These are phyloP conservation scores for Teratosphaeria nubilosa DNA, from an alignment of 2,329 filamentous ascomycete species.

Conservation along the genomic window DNA sequence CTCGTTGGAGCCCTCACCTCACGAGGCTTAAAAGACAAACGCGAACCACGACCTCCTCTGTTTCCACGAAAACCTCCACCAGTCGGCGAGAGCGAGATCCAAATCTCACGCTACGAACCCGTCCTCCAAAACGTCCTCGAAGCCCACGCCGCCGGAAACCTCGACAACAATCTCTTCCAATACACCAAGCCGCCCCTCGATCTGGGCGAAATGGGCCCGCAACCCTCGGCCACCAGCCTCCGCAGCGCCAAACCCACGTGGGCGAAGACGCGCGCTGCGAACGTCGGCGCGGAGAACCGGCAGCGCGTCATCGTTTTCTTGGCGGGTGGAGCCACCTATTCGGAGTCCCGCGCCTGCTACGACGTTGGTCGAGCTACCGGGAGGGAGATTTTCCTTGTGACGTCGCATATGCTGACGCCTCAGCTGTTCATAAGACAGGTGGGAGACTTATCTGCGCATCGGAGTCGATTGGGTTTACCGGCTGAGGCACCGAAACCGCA, in stretches of 20 bases:
- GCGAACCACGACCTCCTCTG: constrained; percentile 53
- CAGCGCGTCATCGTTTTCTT: constrained; percentile 91
- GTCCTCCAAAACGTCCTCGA: constrained; percentile 77
- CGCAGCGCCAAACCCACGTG: constrained; percentile 89
- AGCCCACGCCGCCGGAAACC: constrained; percentile 38
- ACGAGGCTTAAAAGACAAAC: constrained; percentile 66
- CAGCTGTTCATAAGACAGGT: constrained; percentile 74
- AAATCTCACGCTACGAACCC: constrained; percentile 78
- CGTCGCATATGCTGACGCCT: constrained; percentile 87
- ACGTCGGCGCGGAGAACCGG: constrained; percentile 59
- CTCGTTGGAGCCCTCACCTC: constrained; percentile 67
- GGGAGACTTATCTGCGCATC: constrained; percentile 65
- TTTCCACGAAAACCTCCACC: constrained; percentile 58
- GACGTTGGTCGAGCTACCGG: constrained; percentile 63
- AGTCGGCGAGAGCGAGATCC: constrained; percentile 54
- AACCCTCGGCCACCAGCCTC: constrained; percentile 55
- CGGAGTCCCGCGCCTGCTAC: constrained; percentile 81
- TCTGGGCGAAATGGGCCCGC: constrained; percentile 40
- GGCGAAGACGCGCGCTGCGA: constrained; percentile 63
- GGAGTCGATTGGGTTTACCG: constrained; percentile 68
- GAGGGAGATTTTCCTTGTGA: constrained; percentile 78
- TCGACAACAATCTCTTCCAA: constrained; percentile 36
- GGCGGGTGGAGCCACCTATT: constrained; percentile 90
- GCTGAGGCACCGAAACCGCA: constrained; percentile 69
- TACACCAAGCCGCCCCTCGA: constrained; percentile 49